Evolutionary conservation across 208 protist genomes (phyloP), one percentile per base, ranked within the genome.

Genomic region (Porcisia deanei): DNA sequence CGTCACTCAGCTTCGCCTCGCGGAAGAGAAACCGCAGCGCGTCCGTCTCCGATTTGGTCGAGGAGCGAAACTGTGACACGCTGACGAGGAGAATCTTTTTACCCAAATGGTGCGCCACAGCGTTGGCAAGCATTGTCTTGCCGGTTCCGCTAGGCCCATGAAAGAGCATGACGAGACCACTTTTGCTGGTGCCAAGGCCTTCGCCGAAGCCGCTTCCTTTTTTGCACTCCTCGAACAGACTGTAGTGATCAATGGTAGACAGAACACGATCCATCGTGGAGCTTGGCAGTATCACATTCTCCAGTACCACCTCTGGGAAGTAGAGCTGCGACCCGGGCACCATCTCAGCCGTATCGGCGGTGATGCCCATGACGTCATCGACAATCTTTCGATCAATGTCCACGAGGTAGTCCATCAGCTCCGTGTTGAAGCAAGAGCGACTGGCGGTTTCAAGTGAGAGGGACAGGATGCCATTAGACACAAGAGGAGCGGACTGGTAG

Each of bases 51-150:
- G 82, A 81, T 73, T 88, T 93, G 16, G 64, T 75, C n/a, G 87
- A 85, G 39, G 73, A 77, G 59, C 93, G 91, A 75, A 98, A 90
- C 76, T 97, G 85, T 54, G 88, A 71, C 57, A 97, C 76, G 60
- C 91, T 96, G 37, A 98, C 94, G 25, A 98, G 85, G 6, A 98
- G 83, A 47, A 98, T 85, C 52, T 89, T 91, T 70, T 98, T 97
- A 14, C 89, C 18, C 41, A 98, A 71, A 59, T 98, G 85, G 71
- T 96, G 82, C 64, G 94, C 94, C 12, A 98, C 89, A 20, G 96
- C 96, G 83, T 98, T 97, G 47, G 94, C 93, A 25, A 97, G 84
- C 94, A 98, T 98, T 53, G 96, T 98, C 80, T 98, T 98, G 18
- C 96, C 96, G 1, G 94, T 98, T 20, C 95, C 96, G 75, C 88